These are phyloP conservation scores for Firmiana major DNA, from an alignment of 345 rosid genomes.

Conservation along the genomic window DNA sequence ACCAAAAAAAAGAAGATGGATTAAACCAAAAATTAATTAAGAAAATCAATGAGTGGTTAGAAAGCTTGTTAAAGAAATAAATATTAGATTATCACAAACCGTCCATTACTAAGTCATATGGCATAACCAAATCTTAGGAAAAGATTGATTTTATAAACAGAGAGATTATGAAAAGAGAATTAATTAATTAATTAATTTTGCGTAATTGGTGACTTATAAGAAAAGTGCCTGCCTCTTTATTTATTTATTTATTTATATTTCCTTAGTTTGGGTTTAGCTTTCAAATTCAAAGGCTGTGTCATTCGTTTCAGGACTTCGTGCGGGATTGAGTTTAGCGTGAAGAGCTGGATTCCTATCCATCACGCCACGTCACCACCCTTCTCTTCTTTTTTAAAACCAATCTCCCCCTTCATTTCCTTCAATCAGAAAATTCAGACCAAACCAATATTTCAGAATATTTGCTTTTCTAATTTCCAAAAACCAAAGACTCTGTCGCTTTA, in stretches of 20 bases:
- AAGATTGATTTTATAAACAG: too few species aligned
- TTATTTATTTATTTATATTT: too few species aligned
- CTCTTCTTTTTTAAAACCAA: constrained; percentile 26
- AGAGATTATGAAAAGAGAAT: not conserved
- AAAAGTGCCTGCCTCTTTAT: constrained; percentile 13
- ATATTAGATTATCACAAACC: not conserved
- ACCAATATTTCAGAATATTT: not conserved
- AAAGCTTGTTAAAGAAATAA: not conserved
- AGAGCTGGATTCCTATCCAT: constrained; percentile 32
- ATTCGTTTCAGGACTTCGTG: constrained; percentile 24
- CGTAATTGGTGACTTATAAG: constrained; percentile 25
- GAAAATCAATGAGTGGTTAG: not conserved
- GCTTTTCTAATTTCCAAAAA: constrained; percentile 1
- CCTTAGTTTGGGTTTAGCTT: constrained; percentile 40
- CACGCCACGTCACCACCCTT: constrained; percentile 47
- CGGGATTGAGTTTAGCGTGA: constrained; percentile 43
- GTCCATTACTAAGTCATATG: not conserved
- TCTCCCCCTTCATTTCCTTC: not conserved
- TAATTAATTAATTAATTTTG: constrained; percentile 13
- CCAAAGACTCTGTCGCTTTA: constrained; percentile 15
- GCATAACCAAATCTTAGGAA: not conserved
- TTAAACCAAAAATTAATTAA: not conserved
- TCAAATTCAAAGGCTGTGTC: constrained; percentile 28
- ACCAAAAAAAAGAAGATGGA: not conserved
- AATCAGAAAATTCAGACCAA: constrained; percentile 3